Conservation (phyloP, 805 yeast genomes). For the Cyberlindnera samutprakarnensis region DNA sequence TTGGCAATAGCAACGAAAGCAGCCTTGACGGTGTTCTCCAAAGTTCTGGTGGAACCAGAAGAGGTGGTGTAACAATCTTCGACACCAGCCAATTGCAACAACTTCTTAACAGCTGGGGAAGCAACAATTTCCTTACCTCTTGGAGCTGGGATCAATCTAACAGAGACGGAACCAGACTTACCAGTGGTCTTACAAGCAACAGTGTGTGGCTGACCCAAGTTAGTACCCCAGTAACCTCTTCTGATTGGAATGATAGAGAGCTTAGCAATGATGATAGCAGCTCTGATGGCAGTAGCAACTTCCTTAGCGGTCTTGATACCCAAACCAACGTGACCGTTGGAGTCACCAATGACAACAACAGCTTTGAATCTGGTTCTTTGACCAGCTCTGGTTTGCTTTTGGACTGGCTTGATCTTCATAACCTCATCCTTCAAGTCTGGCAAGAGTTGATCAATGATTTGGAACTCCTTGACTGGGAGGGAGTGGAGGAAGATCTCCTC, state of each 20-base stretch:
- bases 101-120: constrained; percentile 98
- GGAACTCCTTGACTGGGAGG: constrained; percentile 98
- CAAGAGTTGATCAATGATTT: constrained; percentile 92
- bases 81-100: constrained; percentile 98
- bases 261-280: constrained; percentile 99
- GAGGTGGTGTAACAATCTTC: constrained; percentile 99
- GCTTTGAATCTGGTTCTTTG: constrained; percentile 99
- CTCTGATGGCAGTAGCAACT: constrained; percentile 99
- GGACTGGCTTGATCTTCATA: constrained; percentile 99
- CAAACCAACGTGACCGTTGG: constrained; percentile 99
- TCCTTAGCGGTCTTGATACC: constrained; percentile 99
- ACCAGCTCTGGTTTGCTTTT: constrained; percentile 99
- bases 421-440: constrained; percentile 97
- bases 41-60: constrained; percentile 98
- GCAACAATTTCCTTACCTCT: constrained; percentile 99
- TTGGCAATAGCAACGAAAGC: constrained; percentile 98
- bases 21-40: constrained; percentile 99
- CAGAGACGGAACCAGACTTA: constrained; percentile 99
- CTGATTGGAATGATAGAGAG: constrained; percentile 98
- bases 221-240: constrained; percentile 99
- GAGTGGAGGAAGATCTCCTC: constrained; percentile 99
- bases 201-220: constrained; percentile 99
- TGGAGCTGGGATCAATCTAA: constrained; percentile 99
- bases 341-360: constrained; percentile 98
- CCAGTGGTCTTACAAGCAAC: constrained; percentile 97